These are phyloP conservation scores for Babesia ovata DNA, from an alignment of 169 alveolate genomes.

Conservation along the genomic window DNA sequence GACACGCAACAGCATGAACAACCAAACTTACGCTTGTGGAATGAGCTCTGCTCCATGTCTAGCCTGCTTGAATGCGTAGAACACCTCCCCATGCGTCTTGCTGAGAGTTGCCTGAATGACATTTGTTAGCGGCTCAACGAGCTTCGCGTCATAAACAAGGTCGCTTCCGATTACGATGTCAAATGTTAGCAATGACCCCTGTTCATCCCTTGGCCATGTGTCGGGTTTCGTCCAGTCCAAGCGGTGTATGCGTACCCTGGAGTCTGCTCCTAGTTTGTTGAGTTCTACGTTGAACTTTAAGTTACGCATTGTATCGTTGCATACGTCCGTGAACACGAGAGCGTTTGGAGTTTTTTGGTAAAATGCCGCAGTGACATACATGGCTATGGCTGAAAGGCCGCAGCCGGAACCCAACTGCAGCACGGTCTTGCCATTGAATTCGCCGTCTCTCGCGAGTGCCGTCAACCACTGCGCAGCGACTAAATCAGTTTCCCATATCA, in stretches of 20 bases:
- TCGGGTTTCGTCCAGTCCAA: conserved; percentile 59
- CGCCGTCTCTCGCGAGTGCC: conserved; percentile 37
- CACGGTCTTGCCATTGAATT: conserved; percentile 55
- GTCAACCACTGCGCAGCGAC: conserved; percentile 69
- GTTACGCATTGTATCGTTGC: conserved; percentile 60
- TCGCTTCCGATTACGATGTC: conserved; percentile 76
- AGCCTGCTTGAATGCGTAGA: conserved; percentile 66
- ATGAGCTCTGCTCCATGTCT: conserved; percentile 69
- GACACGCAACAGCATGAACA: too few relatives aligned
- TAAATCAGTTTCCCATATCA: conserved; percentile 76
- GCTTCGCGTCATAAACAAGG: conserved; percentile 66
- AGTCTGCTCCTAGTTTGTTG: conserved; percentile 30
- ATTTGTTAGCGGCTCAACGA: conserved; percentile 63
- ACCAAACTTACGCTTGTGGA: conserved; percentile 48
- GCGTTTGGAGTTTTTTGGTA: not conserved
- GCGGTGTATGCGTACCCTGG: conserved; percentile 35
- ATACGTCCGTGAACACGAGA: conserved; percentile 70
- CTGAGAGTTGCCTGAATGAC: conserved; percentile 44
- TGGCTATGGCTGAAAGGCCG: conserved; percentile 68
- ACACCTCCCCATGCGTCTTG: conserved; percentile 56
- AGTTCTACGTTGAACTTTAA: conserved; percentile 64
- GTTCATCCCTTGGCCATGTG: conserved; percentile 39
- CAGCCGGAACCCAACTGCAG: conserved; percentile 78
- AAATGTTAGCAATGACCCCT: conserved; percentile 28
- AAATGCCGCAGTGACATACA: conserved; percentile 41